Percentiles rank a stretch among this genome's conserved stretches.
These are phyloP conservation scores for Graphiopsis chlorocephala DNA, from an alignment of 2,329 filamentous ascomycete genomes.

Conservation along the genomic window DNA sequence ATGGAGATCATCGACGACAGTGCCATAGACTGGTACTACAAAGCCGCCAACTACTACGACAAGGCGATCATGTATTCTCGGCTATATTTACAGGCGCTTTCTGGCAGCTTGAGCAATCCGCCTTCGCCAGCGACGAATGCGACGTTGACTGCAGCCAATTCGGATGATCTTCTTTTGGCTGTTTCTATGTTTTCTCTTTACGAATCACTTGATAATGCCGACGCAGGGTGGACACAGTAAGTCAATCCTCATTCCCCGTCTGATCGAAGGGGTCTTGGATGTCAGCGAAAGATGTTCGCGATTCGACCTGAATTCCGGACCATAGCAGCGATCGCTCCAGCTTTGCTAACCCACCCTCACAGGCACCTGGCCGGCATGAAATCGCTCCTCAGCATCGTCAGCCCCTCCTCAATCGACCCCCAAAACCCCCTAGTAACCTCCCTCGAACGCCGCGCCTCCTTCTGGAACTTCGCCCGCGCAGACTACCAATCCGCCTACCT, in stretches of 20 bases:
- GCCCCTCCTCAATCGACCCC: slow-evolving; percentile 29
- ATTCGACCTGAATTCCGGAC: neutral
- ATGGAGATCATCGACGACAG: slow-evolving; percentile 52
- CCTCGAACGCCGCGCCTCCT: slow-evolving; percentile 56
- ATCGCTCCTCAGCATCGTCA: slow-evolving; percentile 53
- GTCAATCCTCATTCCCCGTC: neutral
- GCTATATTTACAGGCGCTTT: slow-evolving; percentile 44
- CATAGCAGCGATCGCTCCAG: neutral
- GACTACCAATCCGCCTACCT: slow-evolving; percentile 46
- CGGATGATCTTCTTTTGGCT: slow-evolving; percentile 61
- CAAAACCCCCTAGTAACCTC: slow-evolving; percentile 25
- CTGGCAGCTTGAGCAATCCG: slow-evolving; percentile 27
- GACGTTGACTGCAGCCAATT: slow-evolving; percentile 36
- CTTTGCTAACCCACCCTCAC: slow-evolving; percentile 25
- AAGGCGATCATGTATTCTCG: slow-evolving; percentile 44
- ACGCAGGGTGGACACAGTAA: slow-evolving; percentile 53
- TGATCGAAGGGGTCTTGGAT: neutral
- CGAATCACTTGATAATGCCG: slow-evolving; percentile 63
- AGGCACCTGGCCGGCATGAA: slow-evolving; percentile 64
- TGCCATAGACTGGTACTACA: slow-evolving; percentile 57
- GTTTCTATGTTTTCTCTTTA: slow-evolving; percentile 66
- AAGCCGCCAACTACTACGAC: slow-evolving; percentile 61
- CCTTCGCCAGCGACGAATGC: slow-evolving; percentile 26
- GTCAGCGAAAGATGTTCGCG: neutral
- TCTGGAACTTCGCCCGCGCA: slow-evolving; percentile 64